Evolutionary conservation across 2,329 filamentous ascomycete genomes (phyloP).

Genomic region (Apiospora pterosperma): DNA sequence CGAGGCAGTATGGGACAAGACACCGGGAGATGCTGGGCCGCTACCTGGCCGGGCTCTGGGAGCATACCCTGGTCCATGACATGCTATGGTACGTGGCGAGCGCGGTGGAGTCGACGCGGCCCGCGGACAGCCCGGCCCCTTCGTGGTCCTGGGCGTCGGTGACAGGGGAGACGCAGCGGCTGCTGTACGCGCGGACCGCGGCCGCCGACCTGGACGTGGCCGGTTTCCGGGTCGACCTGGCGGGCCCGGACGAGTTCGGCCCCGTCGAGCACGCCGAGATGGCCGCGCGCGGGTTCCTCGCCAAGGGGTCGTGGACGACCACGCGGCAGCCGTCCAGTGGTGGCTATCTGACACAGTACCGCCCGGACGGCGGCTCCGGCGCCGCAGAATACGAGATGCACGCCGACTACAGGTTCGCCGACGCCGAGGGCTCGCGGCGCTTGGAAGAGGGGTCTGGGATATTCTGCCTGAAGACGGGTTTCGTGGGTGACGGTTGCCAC

Average conservation of each 20-base stretch:
- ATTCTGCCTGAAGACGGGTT: background rate
- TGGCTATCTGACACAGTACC: background rate
- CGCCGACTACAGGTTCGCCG: background rate
- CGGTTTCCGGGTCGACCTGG: background rate
- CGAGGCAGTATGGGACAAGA: background rate
- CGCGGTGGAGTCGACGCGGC: background rate
- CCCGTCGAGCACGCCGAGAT: background rate
- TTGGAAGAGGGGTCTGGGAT: background rate
- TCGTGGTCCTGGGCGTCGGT: constrained; percentile 4
- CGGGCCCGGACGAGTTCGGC: background rate
- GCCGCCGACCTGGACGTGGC: background rate
- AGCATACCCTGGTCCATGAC: background rate
- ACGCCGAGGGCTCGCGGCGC: background rate
- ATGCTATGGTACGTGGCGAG: background rate
- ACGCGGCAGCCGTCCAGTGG: too few species aligned
- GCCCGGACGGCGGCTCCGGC: background rate
- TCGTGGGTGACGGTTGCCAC: background rate
- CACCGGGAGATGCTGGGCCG: background rate
- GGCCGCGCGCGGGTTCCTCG: background rate
- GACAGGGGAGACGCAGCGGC: background rate
- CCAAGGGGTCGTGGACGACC: background rate
- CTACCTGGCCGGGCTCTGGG: background rate
- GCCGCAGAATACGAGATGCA: background rate
- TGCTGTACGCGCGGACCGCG: background rate
- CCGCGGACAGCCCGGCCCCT: background rate